Conservation (phyloP, 176 grass and related monocot genomes). For the Aegilops bicornis region DNA sequence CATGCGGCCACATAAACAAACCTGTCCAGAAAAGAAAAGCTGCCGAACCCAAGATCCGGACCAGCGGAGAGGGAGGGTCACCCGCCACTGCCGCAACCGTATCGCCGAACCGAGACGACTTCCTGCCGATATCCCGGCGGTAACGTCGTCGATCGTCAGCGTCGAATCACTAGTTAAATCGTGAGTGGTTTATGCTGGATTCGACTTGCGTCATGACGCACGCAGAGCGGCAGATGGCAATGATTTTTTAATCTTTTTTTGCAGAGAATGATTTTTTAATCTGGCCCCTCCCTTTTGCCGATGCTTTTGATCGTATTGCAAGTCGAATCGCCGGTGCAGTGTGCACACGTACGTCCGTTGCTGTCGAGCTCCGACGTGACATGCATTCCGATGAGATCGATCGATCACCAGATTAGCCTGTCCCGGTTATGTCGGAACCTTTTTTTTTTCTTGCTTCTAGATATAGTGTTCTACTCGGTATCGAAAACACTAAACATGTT, state of each 20-base stretch:
- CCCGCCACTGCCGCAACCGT: background rate
- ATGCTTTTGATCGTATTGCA: background rate
- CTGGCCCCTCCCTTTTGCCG: background rate
- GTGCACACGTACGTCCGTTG: background rate
- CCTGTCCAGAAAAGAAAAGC: background rate
- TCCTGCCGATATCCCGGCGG: background rate
- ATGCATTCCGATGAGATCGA: background rate
- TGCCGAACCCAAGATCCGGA: constrained; percentile 25
- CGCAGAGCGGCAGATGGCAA: background rate
- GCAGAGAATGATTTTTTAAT: background rate
- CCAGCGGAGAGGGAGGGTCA: background rate
- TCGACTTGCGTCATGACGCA: constrained; percentile 28
- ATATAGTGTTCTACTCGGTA: background rate
- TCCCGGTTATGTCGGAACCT: background rate
- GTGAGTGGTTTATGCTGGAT: background rate
- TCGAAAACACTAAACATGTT: background rate
- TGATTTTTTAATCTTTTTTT: background rate
- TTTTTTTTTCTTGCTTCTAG: background rate
- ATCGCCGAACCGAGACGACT: background rate
- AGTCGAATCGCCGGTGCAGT: background rate
- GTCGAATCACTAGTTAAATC: constrained; percentile 27
- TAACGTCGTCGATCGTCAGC: background rate
- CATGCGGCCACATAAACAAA: background rate
- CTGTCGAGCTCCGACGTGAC: background rate
- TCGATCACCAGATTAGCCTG: background rate